Base-by-base conservation (phyloP, 2,329 filamentous ascomycete species). In the Exophiala xenobiotica region DNA sequence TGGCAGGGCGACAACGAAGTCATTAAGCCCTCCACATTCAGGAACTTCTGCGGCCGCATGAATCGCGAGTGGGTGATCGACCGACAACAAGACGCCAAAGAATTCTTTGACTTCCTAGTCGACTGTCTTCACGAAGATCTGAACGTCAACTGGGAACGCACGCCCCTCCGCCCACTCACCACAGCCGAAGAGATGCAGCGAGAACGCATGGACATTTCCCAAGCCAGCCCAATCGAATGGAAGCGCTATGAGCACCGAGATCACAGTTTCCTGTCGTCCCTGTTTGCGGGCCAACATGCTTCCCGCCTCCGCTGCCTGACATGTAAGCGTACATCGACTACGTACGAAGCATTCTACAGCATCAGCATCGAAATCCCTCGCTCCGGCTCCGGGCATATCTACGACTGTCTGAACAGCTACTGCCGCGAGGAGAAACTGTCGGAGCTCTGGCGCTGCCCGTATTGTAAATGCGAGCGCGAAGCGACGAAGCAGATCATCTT, bases 1-100 rank as follows among this genome's bases (percentile, higher is more conserved):
- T 85, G 80, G 76, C 88, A 86, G 64, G 75, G 76, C 7, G 80
- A 83, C 51, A 67, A 71, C 42, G 67, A 74, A 47, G 71, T 73
- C 11, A 73, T 75, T 51, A 71, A 71, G 59, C 73, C 87, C 71
- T 79, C 82, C 38, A 88, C 87, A 54, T 79, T 81, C 53, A 71
- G 79, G 53, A 79, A 82, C 48, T 83, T 90, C 54, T 85, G 86
- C 61, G 80, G 80, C 3, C 77, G 81, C 14, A 70, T 85, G 57
- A 81, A 81, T 51, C 76, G 80, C 5, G 77, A 81, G 59, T 93
- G 90, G 73, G 88, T 85, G 11, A 85, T 88, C 33, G 76, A 78
- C 19, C 74, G 82, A 43, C 92, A 97, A 66, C 93, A 97, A 70
- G 93, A 99, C 64, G 87, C 90, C 1, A 87, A 91, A 59, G 93